Base-by-base conservation (phyloP, 768 basidiomycete genomes). In the Collybia sordida region DNA sequence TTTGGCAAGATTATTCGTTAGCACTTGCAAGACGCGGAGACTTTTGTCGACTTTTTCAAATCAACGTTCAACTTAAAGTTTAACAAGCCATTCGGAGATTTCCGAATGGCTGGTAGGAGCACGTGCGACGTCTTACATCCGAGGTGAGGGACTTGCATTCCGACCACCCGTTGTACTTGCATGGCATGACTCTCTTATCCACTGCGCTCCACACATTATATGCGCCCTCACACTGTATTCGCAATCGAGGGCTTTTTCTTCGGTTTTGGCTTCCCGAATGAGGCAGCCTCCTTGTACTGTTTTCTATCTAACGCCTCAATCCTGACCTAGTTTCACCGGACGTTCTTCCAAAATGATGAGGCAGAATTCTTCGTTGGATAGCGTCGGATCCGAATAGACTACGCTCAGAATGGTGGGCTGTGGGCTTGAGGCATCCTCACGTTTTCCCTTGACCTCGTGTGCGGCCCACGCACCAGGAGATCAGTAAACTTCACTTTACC, bases 61-160 rank as follows among this genome's bases (percentile, higher is more conserved):
- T n/a, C n/a, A n/a, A n/a, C n/a, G 35, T 27, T 3, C 22, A 46
- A 11, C 45, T 46, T 47, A n/a, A 42, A 24, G 27, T 47, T 21
- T 47, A 7, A 37, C 38, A 24, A 23, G 19, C n/a, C 3, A 4
- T 38, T 49, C 58, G 58, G 58, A 56, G 55, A 57, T 57, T 59
- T 51, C 58, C 58, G 58, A 45, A 22, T 18, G 23, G 23, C 6
- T 19, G 18, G n/a, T n/a, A n/a, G 21, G 42, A 27, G 37, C 58
- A 56, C 58, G 55, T 56, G 58, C 42, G 11, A 23, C 36, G 41
- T 12, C 42, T 44, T 50, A 50, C 55, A 28, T 59, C 50, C 53
- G 53, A 59, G 55, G 55, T 40, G 43, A 49, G 51, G 48, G 39
- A 34, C 37, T 48, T 8, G 37, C 21, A 28, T 15, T 40, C 40